A percentile compares a stretch with the other conserved stretches of the same genome.
phyloP scores from a whole-genome alignment of 2,329 filamentous ascomycete species.

The Leptographium lundbergii region DNA sequence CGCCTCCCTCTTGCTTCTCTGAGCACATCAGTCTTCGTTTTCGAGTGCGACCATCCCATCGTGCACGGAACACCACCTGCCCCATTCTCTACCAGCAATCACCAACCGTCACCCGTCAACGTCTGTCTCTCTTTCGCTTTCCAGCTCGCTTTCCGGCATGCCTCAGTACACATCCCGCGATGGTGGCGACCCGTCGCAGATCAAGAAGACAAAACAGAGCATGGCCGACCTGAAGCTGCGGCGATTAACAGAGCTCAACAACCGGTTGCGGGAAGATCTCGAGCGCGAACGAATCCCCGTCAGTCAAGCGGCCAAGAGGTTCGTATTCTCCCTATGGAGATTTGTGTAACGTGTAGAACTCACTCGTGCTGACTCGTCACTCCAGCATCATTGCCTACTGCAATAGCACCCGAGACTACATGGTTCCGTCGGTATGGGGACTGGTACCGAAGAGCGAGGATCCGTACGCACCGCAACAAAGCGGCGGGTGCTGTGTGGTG shows the following conservation, averaged over 20 bases:
- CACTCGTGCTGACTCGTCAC: not conserved
- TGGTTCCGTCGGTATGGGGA: conserved; percentile 97
- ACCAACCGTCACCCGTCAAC: conserved; percentile 1
- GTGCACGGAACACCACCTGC: not conserved
- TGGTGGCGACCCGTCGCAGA: conserved; percentile 53
- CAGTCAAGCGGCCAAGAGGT: conserved; percentile 84
- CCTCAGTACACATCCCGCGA: conserved; percentile 56
- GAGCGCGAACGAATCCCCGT: conserved; percentile 93
- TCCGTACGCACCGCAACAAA: conserved; percentile 94
- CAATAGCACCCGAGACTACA: conserved; percentile 95
- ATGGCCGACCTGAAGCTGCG: conserved; percentile 98
- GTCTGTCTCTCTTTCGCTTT: conserved; percentile 5
- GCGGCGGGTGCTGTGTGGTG: conserved; percentile 82
- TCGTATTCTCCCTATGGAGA: conserved; percentile 12
- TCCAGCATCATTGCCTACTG: conserved; percentile 91
- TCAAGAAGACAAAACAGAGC: conserved; percentile 93
- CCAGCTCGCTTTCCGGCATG: conserved; percentile 31
- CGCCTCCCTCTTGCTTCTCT: not conserved
- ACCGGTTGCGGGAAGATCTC: conserved; percentile 86
- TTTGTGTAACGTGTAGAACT: too few species aligned
- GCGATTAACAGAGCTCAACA: conserved; percentile 92
- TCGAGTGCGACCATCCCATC: not conserved
- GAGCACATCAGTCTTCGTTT: not conserved
- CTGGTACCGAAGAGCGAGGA: conserved; percentile 89
- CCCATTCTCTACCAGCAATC: not conserved